Evolutionary conservation across 495 filamentous ascomycete species (phyloP).

Genomic region (Darksidea phi): DNA sequence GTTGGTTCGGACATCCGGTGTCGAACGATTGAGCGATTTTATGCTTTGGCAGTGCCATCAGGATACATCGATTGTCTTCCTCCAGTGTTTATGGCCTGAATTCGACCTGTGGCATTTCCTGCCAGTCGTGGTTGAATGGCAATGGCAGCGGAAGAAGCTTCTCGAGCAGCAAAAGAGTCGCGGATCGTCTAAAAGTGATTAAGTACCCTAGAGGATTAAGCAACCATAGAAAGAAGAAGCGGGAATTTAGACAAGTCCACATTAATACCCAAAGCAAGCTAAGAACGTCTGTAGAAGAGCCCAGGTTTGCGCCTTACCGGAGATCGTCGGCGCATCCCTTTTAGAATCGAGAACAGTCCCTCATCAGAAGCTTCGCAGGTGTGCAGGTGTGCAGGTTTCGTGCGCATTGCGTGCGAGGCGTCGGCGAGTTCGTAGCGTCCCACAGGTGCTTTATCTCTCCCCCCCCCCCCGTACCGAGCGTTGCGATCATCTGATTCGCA

Average conservation of each 20-base stretch:
- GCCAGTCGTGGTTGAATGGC: slow-evolving; percentile 89
- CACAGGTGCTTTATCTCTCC: slow-evolving; percentile 12
- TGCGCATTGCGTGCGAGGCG: neutral
- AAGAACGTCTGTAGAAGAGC: neutral
- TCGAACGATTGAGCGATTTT: slow-evolving; percentile 89
- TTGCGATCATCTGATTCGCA: slow-evolving; percentile 21
- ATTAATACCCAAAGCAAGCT: neutral
- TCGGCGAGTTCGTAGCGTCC: slow-evolving; percentile 10
- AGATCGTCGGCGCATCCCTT: neutral
- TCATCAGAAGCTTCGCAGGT: neutral
- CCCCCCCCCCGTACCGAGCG: slow-evolving; percentile 4
- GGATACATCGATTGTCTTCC: slow-evolving; percentile 85
- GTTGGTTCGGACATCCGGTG: slow-evolving; percentile 84
- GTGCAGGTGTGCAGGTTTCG: neutral
- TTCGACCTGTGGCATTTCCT: slow-evolving; percentile 94
- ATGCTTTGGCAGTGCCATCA: slow-evolving; percentile 98
- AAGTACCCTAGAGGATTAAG: neutral
- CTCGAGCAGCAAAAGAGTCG: slow-evolving; percentile 31
- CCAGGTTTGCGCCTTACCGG: neutral
- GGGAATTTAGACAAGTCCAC: neutral
- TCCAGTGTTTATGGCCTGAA: slow-evolving; percentile 92
- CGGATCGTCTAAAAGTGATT: slow-evolving; percentile 7
- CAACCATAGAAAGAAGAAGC: no score
- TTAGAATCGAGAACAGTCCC: neutral
- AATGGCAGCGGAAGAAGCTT: slow-evolving; percentile 64